Percentiles rank a stretch among this genome's conserved stretches.
Conservation (phyloP, 2,329 filamentous ascomycete genomes). For the Berkeleyomyces rouxiae region DNA sequence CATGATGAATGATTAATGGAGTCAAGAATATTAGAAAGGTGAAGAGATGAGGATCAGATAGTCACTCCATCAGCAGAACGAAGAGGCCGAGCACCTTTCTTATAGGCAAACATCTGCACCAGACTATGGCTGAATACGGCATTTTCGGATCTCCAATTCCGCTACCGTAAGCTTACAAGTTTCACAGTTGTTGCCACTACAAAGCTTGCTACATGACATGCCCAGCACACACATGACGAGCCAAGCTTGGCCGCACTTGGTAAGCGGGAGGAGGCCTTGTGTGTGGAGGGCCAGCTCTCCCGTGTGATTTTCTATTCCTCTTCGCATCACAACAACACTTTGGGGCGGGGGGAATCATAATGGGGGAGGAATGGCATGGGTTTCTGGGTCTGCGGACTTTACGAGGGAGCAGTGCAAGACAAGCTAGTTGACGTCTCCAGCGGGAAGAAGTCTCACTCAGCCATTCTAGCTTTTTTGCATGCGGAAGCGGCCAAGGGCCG, state of each 20-base stretch:
- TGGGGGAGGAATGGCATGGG: background rate
- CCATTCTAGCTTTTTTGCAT: background rate
- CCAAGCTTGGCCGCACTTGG: background rate
- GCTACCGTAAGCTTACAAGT: background rate
- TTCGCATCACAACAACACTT: background rate
- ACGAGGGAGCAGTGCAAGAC: background rate
- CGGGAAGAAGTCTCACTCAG: background rate
- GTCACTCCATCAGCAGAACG: background rate
- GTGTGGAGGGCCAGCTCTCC: background rate
- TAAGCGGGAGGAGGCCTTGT: background rate
- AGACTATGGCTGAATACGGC: background rate
- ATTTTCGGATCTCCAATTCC: background rate
- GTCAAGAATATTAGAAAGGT: conserved; percentile 19
- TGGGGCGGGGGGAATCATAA: background rate
- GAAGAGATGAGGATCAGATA: background rate
- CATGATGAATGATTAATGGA: conserved; percentile 34
- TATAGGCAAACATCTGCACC: background rate
- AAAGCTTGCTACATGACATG: background rate
- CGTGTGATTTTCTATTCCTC: background rate
- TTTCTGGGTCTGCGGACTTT: background rate
- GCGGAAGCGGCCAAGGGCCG: background rate
- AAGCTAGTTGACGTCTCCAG: background rate
- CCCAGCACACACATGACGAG: background rate
- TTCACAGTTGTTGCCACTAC: background rate
- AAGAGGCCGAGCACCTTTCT: background rate